phyloP scores from a whole-genome alignment of 352 stramenopile species.

The Phytophthora gonapodyides region DNA sequence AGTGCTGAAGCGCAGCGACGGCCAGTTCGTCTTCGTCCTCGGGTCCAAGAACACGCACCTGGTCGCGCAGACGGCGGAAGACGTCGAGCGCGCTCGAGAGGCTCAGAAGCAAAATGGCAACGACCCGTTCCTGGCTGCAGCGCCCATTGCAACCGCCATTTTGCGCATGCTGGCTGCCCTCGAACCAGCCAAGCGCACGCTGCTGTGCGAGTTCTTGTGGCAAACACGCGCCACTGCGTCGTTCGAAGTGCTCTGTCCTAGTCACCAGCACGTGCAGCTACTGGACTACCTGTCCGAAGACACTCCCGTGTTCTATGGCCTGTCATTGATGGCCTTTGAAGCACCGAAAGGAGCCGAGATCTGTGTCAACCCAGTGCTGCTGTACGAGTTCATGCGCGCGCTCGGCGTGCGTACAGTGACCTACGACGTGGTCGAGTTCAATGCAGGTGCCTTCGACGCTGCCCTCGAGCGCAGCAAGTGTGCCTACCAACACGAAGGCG shows the following conservation, averaged over 20 bases:
- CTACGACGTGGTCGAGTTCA: slow-evolving; percentile 58
- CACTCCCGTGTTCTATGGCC: slow-evolving; percentile 81
- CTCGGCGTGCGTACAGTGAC: slow-evolving; percentile 67
- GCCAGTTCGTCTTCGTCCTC: slow-evolving; percentile 69
- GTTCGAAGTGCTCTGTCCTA: slow-evolving; percentile 76
- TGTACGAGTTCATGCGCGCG: slow-evolving; percentile 56
- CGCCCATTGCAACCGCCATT: slow-evolving; percentile 55
- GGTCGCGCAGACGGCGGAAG: slow-evolving; percentile 47
- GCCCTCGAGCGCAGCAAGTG: slow-evolving; percentile 49
- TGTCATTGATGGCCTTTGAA: slow-evolving; percentile 59
- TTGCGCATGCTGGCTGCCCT: slow-evolving; percentile 43
- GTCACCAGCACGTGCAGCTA: slow-evolving; percentile 80
- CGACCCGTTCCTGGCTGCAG: slow-evolving; percentile 59
- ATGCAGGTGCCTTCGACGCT: slow-evolving; percentile 33
- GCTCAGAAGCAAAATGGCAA: slow-evolving; percentile 24
- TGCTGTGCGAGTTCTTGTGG: slow-evolving; percentile 80
- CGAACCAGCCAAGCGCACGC: slow-evolving; percentile 34
- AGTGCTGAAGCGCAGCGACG: slow-evolving; percentile 70
- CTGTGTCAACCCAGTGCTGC: slow-evolving; percentile 78
- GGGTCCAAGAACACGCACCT: slow-evolving; percentile 88
- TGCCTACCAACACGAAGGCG: slow-evolving; percentile 70
- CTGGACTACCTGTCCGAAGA: slow-evolving; percentile 68
- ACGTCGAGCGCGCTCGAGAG: slow-evolving; percentile 46
- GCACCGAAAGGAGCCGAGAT: slow-evolving; percentile 53
- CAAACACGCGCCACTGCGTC: slow-evolving; percentile 75